Evolutionary conservation across 2,329 filamentous ascomycete species (phyloP), one percentile per base, ranked within the genome.

Genomic region (Mariannaea elegans): DNA sequence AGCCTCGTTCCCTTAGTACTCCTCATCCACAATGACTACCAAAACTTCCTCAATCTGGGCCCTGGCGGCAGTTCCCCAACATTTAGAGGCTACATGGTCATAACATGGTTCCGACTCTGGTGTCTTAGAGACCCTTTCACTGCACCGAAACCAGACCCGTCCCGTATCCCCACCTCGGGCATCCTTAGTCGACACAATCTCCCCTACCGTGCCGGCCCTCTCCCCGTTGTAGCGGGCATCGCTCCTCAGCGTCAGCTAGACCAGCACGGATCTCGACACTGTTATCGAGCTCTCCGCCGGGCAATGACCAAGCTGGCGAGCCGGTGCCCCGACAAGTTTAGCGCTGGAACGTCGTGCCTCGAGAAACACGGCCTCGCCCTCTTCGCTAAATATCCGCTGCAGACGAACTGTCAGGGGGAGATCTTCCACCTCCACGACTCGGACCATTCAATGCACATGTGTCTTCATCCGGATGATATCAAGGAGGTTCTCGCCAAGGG

Each of bases 361-460:
- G 92, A 95, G 75, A 94, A 94, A 78, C 89, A 94, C 71, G 90
- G 90, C 39, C 83, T 92, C 6, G 92, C 89, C 0, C 82, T 96
- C 0, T 95, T 94, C 75, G 84, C 90, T 1, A 80, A 78, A 3
- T 80, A 84, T 49, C 88, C 89, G 0, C 80, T 90, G 63, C 90
- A 90, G 71, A 84, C 86, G 27, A 91, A 87, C 10, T 92, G 90
- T 67, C 86, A 89, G 66, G 92, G 92, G n/a, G 93, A 96, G 76
- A 85, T 96, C 41, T 90, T 87, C 68, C 93, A 97, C 73, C 86
- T 92, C 10, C 93, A 96, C 75, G 85, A 88, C 47, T 88, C 84
- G 21, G 92, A 95, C 65, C 86, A 90, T 61, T 90, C 87, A 3
- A 81, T 95, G 83, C 93, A 96, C 75, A 81, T 95, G 77, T 91